Base-by-base conservation (phyloP, 2,329 filamentous ascomycete species). In the Beauveria sp. region DNA sequence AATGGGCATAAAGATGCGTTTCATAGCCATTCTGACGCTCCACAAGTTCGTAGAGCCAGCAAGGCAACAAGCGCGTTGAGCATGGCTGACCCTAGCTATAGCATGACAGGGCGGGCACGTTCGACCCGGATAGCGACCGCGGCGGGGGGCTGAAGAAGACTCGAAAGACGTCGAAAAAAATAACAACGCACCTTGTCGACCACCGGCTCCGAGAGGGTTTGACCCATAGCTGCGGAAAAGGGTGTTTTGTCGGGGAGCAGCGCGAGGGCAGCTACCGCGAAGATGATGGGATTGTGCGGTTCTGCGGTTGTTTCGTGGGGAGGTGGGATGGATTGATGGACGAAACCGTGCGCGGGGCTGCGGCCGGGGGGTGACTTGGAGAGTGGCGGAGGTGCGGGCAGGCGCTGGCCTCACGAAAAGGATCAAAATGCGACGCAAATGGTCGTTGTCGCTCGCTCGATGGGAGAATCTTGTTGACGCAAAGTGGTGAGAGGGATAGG, bases 121-220 rank as follows among this genome's bases (percentile, higher is more conserved):
- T 12, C 24, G 50, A 49, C 45, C 42, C 26, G 18, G 40, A 46
- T 46, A 26, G 10, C 16, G 51, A 31, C 34, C 24, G 53, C 49
- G 54, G 43, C 53, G 46, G 18, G 18, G 18, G 22, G 40, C 28
- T 26, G 51, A 24, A 38, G 12, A 43, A 31, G 7, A 59, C 49
- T 18, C 20, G 34, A 28, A 38, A 48, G 28, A 24, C 3, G 43
- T 34, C n/a, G 28, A 24, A 28, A 40, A 55, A 48, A 53, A 60
- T 62, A 48, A 63, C 59, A 63, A 71, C 73, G 67, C 67, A 99
- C 95, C 93, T 99, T 99, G 76, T 98, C 95, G 77, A 96, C 90
- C 73, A 99, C 93, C 72, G 95, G 95, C 83, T 99, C 95, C 73
- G 93, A 98, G 74, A 99, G 88, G 78, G 95, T 99, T 84, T 99